A percentile compares a stretch with the other conserved stretches of the same genome.
Evolutionary conservation across 495 filamentous ascomycete genomes (phyloP).

Genomic region (Trichoderma parareesei): DNA sequence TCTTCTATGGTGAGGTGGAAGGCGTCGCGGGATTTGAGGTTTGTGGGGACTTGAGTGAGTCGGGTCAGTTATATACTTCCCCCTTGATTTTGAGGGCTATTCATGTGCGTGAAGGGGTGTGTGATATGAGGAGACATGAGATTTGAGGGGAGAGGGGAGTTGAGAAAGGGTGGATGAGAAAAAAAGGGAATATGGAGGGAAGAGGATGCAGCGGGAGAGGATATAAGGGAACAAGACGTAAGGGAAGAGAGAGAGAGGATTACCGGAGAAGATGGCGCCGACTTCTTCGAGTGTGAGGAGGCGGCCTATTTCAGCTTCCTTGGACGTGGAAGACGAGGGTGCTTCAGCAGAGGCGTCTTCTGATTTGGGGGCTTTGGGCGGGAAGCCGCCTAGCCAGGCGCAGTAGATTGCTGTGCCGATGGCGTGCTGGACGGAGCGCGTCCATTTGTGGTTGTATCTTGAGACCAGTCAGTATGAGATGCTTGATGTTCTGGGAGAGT

Average conservation of each 20-base stretch:
- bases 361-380: slow-evolving; percentile 23
- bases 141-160: no score
- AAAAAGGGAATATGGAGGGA: no score
- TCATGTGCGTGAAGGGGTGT: background rate
- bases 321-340: background rate
- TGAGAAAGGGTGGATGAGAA: no score
- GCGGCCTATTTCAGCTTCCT: slow-evolving; percentile 39
- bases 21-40: slow-evolving; percentile 78
- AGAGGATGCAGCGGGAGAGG: no score
- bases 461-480: background rate
- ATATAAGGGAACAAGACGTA: no score
- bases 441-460: slow-evolving; percentile 81
- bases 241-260: no score
- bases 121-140: background rate
- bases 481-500: background rate
- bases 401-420: slow-evolving; percentile 65
- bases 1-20: slow-evolving; percentile 97
- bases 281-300: slow-evolving; percentile 86
- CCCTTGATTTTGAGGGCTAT: background rate
- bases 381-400: slow-evolving; percentile 65
- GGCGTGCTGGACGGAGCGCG: slow-evolving; percentile 73
- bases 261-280: slow-evolving; percentile 66
- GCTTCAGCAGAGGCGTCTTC: no score
- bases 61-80: background rate
- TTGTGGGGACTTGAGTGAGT: slow-evolving; percentile 70